A percentile compares a stretch with the other conserved stretches of the same genome.
These are phyloP conservation scores for Calonectria pteridis DNA, from an alignment of 2,329 filamentous ascomycete species.

Conservation along the genomic window DNA sequence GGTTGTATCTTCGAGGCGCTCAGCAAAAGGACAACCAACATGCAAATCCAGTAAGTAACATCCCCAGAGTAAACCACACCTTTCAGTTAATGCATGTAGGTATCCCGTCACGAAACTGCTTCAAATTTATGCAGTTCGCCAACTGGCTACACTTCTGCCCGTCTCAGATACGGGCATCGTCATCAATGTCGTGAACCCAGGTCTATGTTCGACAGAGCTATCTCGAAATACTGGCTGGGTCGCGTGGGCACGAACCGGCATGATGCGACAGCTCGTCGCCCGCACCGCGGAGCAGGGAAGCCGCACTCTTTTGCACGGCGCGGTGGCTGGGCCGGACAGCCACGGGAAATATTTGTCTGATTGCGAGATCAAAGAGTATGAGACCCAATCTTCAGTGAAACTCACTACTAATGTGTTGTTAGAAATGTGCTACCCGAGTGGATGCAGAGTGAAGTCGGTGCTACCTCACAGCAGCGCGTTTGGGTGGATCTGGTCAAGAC, in stretches of 20 bases:
- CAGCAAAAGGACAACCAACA: neutral
- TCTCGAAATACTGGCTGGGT: neutral
- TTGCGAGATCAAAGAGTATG: constrained; percentile 5
- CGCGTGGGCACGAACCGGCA: neutral
- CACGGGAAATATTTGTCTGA: neutral
- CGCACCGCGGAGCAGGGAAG: constrained; percentile 4
- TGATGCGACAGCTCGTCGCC: neutral
- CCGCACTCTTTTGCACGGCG: neutral
- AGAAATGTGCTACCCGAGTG: neutral
- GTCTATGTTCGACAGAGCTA: constrained; percentile 10
- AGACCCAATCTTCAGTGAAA: neutral
- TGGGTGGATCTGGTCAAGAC: neutral
- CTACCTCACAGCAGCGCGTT: neutral
- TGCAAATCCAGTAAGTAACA: neutral
- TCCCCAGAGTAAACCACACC: neutral
- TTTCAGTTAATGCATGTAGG: neutral
- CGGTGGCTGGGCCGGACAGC: neutral
- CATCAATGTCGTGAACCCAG: constrained; percentile 13
- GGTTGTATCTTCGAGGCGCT: neutral
- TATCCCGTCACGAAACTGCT: constrained; percentile 9
- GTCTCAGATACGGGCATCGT: constrained; percentile 11
- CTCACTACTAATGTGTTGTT: no score
- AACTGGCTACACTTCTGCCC: neutral
- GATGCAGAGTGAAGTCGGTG: neutral
- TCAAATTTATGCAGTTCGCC: constrained; percentile 7